Base-by-base conservation (phyloP, 345 rosid species). In the Lagerstroemia speciosa region DNA sequence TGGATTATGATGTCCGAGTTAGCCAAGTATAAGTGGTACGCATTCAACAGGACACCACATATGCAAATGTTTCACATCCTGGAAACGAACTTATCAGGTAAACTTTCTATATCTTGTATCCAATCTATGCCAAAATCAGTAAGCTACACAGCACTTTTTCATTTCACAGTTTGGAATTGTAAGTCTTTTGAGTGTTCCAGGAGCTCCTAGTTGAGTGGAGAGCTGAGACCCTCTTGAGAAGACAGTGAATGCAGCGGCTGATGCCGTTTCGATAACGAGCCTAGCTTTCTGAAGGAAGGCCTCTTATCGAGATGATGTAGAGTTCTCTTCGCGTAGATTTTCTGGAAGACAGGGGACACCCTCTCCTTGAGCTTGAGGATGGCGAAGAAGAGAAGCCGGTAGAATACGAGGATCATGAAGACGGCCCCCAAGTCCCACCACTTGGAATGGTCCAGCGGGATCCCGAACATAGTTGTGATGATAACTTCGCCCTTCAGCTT, bases 151-250 rank as follows among this genome's bases (percentile, higher is more conserved):
- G 30, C 30, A 48, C 32, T 45, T 40, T n/a, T 65, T 40, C 50
- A 38, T 65, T 65, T 65, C 40, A 65, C 67, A 65, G 14, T 36
- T 41, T 17, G 37, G 40, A 29, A 33, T 16, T 6, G 24, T 2
- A 45, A 17, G 31, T 33, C 58, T 30, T 36, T 36, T 41, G 46
- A 48, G 17, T 48, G 11, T 67, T 29, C 58, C 40, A 6, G 53
- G 65, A 67, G 43, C 41, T 53, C 32, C 57, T 80, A 79, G 50
- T 73, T 46, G 52, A 83, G 78, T 24, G 86, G 83, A 52, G 86
- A 83, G 73, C 65, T 80, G 3, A 80, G 88, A 41, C 91, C 91
- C 75, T 88, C 94, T 78, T 83, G 91, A 65, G 91, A 86, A 68
- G 91, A 82, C 36, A 89, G 70, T 8, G 94, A 79, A 67, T 74